These are phyloP conservation scores for Dendrobium huoshanense DNA, from an alignment of 106 monocot species.

Conservation along the genomic window DNA sequence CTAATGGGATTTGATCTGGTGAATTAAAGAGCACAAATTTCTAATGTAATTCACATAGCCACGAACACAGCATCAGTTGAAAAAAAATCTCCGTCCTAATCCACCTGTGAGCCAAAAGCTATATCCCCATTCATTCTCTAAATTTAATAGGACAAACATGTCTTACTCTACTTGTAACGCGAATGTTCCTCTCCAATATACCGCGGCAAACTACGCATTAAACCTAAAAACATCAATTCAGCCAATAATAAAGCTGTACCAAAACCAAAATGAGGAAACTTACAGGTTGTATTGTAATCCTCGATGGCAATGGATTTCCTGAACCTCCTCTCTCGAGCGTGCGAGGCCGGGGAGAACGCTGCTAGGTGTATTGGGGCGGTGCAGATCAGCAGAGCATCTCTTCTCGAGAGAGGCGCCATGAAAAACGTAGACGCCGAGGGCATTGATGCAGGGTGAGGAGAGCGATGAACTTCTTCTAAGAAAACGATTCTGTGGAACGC, in stretches of 20 bases:
- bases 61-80: not conserved
- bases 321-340: conserved; percentile 56
- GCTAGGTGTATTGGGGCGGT: conserved; percentile 24
- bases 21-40: too few relatives aligned
- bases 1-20: too few relatives aligned
- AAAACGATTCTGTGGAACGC: not conserved
- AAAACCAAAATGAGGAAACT: conserved; percentile 16
- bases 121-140: not conserved
- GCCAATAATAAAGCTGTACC: not conserved
- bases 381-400: conserved; percentile 29
- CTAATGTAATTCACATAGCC: too few relatives aligned
- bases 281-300: conserved; percentile 60
- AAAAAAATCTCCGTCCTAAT: not conserved
- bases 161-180: not conserved
- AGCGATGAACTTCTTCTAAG: not conserved
- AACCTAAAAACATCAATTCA: not conserved
- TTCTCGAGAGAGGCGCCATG: conserved; percentile 19
- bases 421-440: not conserved
- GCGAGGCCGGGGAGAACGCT: conserved; percentile 26
- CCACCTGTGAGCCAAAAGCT: not conserved
- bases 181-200: not conserved
- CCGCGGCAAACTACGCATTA: too few relatives aligned
- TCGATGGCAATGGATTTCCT: conserved; percentile 59
- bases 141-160: not conserved
- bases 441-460: not conserved